Evolutionary conservation across 129 eudicot genomes (phyloP), one percentile per base, ranked within the genome.

Genomic region (Heracleum sosnowskyi): DNA sequence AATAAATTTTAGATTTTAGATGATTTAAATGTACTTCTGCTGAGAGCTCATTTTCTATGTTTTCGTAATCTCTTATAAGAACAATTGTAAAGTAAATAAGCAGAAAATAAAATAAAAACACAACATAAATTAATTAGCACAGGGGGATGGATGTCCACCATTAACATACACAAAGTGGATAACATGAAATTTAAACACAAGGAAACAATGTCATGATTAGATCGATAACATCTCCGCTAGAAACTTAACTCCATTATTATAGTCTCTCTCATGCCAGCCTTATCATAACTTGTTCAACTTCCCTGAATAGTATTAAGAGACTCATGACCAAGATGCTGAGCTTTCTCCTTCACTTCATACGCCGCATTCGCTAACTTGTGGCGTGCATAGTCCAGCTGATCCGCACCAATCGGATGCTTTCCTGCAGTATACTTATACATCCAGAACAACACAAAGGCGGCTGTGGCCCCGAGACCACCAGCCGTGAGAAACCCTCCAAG

Each of bases 361-460:
- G 87, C 90, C 28, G 90, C 87, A n/a, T 79, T 84, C 17, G 90
- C 85, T 4, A 90, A 51, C 89, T 75, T 84, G 13, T 78, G 76
- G 0, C 85, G 78, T 0, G 78, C 88, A 2, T 57, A 26, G 44
- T 87, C 90, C 31, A 90, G 69, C 78, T 79, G 81, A 53, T 76
- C 83, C 20, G 89, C 89, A 4, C 88, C 91, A n/a, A 86, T 69
- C 2, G 92, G 96, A 36, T 86, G 96, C 76, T 90, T 88, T 33
- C 92, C 90, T 4, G 89, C 82, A 2, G 80, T 81, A 11, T 88
- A 90, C 22, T 84, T 51, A 47, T 90, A 90, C 89, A 86, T 86
- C 96, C 92, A 88, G 77, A 75, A 83, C 39, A 86, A 64, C 53
- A 86, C 85, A 51, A 81, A 86, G 57, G 76, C 66, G 0, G 88